Conservation (phyloP, 148 eudicot species). For the Silene conica region DNA sequence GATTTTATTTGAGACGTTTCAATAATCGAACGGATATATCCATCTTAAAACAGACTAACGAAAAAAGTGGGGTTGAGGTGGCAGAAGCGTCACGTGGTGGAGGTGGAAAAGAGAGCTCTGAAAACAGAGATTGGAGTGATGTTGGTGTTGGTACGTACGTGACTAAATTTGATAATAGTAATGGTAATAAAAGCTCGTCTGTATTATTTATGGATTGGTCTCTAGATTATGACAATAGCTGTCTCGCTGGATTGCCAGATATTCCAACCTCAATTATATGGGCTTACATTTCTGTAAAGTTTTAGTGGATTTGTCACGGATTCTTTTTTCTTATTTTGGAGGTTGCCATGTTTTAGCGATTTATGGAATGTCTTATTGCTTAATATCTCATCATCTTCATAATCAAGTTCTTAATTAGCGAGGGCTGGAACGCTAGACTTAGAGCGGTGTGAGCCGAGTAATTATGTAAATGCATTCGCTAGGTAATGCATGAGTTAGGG, state of each 20-base stretch:
- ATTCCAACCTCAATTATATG: neutral
- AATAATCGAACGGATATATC: neutral
- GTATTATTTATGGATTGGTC: neutral
- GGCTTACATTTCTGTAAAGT: no score
- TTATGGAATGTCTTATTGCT: no score
- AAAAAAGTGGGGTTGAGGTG: neutral
- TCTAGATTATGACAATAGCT: no score
- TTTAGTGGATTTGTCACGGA: neutral
- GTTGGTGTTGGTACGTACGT: neutral
- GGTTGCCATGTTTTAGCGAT: no score
- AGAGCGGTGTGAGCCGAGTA: no score
- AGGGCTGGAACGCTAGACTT: no score
- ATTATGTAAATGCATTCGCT: no score
- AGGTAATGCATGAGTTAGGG: no score
- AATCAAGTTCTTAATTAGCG: no score
- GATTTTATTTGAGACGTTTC: neutral
- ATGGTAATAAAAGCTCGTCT: neutral
- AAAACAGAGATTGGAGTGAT: neutral
- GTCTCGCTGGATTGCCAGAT: neutral
- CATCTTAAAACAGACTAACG: neutral
- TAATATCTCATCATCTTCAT: no score
- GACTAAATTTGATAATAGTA: conserved; percentile 1
- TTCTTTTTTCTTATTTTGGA: no score
- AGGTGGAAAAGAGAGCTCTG: conserved; percentile 32
- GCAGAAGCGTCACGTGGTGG: conserved; percentile 29